Percentiles rank a stretch among this genome's conserved stretches.
phyloP scores from a whole-genome alignment of 257 asterid genomes.

The Cinchona pubescens region DNA sequence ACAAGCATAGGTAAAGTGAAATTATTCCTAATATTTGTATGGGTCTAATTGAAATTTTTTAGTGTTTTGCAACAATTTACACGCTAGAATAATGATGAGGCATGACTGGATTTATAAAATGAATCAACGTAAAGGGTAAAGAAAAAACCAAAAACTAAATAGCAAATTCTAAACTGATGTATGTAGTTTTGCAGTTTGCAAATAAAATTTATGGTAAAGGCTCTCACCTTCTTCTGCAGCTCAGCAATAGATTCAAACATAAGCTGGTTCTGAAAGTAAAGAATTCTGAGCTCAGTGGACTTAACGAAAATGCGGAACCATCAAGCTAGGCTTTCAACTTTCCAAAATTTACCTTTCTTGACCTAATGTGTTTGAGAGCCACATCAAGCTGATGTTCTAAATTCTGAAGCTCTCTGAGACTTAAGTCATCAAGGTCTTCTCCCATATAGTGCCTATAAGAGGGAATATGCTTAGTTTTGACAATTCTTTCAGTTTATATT shows the following conservation, averaged over 20 bases:
- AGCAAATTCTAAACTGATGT: too few relatives aligned
- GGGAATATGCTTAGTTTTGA: too few relatives aligned
- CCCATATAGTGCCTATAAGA: slow-evolving; percentile 85
- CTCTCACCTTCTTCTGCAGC: slow-evolving; percentile 71
- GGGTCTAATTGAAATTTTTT: too few relatives aligned
- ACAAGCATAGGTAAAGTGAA: too few relatives aligned
- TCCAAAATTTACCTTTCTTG: slow-evolving; percentile 71
- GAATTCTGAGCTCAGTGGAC: neutral
- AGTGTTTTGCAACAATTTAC: too few relatives aligned
- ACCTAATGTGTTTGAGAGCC: slow-evolving; percentile 69
- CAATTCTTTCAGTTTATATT: neutral
- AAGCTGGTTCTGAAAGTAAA: slow-evolving; percentile 65
- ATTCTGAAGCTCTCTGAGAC: slow-evolving; percentile 75
- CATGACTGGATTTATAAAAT: too few relatives aligned
- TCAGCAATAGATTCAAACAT: slow-evolving; percentile 75
- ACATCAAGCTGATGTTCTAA: slow-evolving; percentile 78
- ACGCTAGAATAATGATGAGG: too few relatives aligned
- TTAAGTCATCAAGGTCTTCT: slow-evolving; percentile 57
- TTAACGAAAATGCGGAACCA: too few relatives aligned
- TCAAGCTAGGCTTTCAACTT: neutral
- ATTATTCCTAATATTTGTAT: too few relatives aligned
- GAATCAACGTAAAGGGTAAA: too few relatives aligned
- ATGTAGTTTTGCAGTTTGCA: too few relatives aligned
- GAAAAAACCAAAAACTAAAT: too few relatives aligned
- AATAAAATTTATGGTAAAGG: neutral